Conservation (phyloP, 345 rosid species). For the Salix udensis region DNA sequence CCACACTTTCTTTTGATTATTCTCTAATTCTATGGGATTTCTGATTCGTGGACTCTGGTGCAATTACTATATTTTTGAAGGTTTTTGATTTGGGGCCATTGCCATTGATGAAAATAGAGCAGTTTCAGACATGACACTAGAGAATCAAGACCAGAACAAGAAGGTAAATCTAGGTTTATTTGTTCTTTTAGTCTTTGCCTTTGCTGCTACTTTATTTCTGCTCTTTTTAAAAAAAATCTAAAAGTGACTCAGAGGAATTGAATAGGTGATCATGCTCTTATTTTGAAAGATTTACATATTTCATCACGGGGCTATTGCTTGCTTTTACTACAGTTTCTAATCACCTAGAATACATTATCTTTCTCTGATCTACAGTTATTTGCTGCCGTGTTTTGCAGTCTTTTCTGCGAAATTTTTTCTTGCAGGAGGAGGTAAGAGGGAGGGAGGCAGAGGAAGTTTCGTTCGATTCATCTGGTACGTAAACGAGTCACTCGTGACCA, state of each 20-base stretch:
- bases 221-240: background rate
- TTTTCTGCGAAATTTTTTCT: slow-evolving; percentile 36
- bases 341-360: background rate
- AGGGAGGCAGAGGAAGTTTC: slow-evolving; percentile 22
- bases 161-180: slow-evolving; percentile 24
- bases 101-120: slow-evolving; percentile 17
- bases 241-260: background rate
- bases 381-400: slow-evolving; percentile 25
- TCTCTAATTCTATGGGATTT: background rate
- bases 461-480: slow-evolving; percentile 33
- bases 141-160: slow-evolving; percentile 36
- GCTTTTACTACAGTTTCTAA: background rate
- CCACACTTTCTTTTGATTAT: background rate
- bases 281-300: too few relatives aligned
- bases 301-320: background rate
- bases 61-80: background rate
- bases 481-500: background rate
- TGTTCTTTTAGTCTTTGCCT: background rate
- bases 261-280: background rate
- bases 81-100: background rate
- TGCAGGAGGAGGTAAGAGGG: slow-evolving; percentile 27
- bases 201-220: background rate
- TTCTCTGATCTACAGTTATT: background rate
- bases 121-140: slow-evolving; percentile 23
- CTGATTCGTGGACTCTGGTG: background rate